A percentile compares a stretch with the other conserved stretches of the same genome.
These are phyloP conservation scores for Meyerozyma guilliermondii DNA, from an alignment of 1,139 yeast genomes.

Conservation along the genomic window DNA sequence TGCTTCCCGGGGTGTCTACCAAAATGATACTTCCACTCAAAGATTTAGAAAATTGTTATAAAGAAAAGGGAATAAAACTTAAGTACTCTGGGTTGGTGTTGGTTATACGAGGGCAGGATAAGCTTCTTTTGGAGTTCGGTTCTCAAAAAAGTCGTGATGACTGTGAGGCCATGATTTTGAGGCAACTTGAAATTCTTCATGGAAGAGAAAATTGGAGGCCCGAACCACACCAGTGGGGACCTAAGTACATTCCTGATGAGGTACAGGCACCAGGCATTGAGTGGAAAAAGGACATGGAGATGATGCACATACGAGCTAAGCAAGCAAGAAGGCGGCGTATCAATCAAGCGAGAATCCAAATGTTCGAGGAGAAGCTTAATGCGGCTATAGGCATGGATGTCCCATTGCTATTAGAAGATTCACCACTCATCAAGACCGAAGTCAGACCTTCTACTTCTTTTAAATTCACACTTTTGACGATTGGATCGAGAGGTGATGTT, in stretches of 20 bases:
- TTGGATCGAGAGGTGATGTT: slow-evolving; percentile 94
- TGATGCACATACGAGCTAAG: slow-evolving; percentile 3
- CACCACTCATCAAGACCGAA: slow-evolving; percentile 50
- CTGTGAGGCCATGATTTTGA: slow-evolving; percentile 51
- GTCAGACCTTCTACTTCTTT: slow-evolving; percentile 49
- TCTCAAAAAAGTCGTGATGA: slow-evolving; percentile 66
- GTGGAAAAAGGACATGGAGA: slow-evolving; percentile 13
- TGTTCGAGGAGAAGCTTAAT: slow-evolving; percentile 59
- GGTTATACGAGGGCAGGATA: slow-evolving; percentile 70
- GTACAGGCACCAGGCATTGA: neutral
- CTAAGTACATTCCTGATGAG: slow-evolving; percentile 6
- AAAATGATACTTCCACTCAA: slow-evolving; percentile 77
- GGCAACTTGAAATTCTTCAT: slow-evolving; percentile 41
- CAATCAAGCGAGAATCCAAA: slow-evolving; percentile 48
- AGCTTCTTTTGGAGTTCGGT: slow-evolving; percentile 71
- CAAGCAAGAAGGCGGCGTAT: slow-evolving; percentile 20
- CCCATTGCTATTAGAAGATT: slow-evolving; percentile 63
- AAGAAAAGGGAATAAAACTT: slow-evolving; percentile 49
- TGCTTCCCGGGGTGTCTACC: slow-evolving; percentile 73
- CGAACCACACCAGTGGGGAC: slow-evolving; percentile 26
- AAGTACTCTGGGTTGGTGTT: slow-evolving; percentile 63
- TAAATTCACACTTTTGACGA: slow-evolving; percentile 70
- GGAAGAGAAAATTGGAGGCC: slow-evolving; percentile 24
- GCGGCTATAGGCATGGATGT: slow-evolving; percentile 58
- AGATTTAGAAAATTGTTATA: slow-evolving; percentile 65